Base-by-base conservation (phyloP, 495 filamentous ascomycete genomes). In the Penicillium canescens region DNA sequence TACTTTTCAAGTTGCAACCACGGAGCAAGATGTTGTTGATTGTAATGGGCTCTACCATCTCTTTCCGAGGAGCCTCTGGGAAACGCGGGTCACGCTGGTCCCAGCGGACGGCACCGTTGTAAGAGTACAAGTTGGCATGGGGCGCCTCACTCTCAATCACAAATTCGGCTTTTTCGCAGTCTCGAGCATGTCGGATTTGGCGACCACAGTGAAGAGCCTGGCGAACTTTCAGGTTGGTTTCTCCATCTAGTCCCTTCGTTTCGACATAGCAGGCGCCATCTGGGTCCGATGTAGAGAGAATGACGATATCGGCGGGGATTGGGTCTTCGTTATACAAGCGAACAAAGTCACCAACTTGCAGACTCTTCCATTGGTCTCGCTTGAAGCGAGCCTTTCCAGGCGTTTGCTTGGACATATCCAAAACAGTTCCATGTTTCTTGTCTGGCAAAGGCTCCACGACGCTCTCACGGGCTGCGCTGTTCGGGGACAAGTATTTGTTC, bases 241-340 rank as follows among this genome's bases (percentile, higher is more conserved):
- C 95, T 16, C 95, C 95, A 63, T 99, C 95, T 68, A 99, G 72
- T 63, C 95, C 96, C 78, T 96, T 99, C 3, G 95, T 99, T 72
- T 99, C 95, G 20, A 98, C 87, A 59, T 98, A 98, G 68, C 95
- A 99, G 33, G 92, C 88, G 35, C 95, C 95, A 62, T 99, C 95
- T 4, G 84, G 81, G 61, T 97, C 94, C 3, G 94, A 97, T 9
- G 95, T 97, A 11, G 94, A 91, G n/a, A 99, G 76, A 46, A 99
- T 90, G 44, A 98, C 87, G 40, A 98, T 79, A 72, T 99, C 95
- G 36, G 95, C 93, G 2, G 95, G 95, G 24, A 99, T 86, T 55
- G 93, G 90, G 64, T 99, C 95, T 46, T 96, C 89, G 56, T 96
- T 96, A 72, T 96, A 97, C 46, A 99, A 81, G 49, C 95, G 90